Percentiles rank a stretch among this genome's conserved stretches.
These are phyloP conservation scores for Chytriomyces hyalinus DNA, from an alignment of 192 early-diverging fungal genomes.

Conservation along the genomic window DNA sequence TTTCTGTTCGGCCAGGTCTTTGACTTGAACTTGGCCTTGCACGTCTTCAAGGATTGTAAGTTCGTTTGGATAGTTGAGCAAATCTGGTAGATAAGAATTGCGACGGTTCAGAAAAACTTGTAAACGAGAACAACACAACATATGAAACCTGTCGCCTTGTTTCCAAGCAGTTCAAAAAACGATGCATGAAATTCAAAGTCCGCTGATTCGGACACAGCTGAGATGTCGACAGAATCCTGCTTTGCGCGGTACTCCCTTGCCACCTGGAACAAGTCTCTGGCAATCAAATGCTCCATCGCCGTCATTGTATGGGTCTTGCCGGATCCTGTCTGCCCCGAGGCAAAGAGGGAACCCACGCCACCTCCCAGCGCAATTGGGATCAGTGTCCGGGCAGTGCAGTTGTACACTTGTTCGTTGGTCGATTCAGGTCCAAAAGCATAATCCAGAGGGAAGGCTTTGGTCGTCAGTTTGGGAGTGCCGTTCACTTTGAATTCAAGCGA, in stretches of 20 bases:
- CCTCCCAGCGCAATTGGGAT: conserved; percentile 45
- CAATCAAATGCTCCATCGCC: conserved; percentile 48
- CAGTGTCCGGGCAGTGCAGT: conserved; percentile 24
- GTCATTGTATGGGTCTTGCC: conserved; percentile 63
- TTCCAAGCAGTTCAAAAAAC: conserved; percentile 57
- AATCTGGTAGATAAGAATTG: conserved; percentile 28
- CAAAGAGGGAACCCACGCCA: conserved; percentile 48
- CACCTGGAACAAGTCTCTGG: conserved; percentile 43
- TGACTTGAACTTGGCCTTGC: conserved; percentile 44
- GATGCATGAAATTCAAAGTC: conserved; percentile 44
- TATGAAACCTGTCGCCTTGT: conserved; percentile 25
- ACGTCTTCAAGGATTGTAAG: conserved; percentile 53
- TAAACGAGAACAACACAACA: not conserved
- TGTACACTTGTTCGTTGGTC: conserved; percentile 43
- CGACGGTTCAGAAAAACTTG: not conserved
- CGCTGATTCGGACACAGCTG: conserved; percentile 15
- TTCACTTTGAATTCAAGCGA: conserved; percentile 25
- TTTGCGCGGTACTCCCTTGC: conserved; percentile 36
- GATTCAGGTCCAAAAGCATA: conserved; percentile 34
- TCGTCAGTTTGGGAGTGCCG: conserved; percentile 15
- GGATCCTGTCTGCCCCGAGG: conserved; percentile 61
- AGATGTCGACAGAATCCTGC: not conserved
- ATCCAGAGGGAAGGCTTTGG: conserved; percentile 33
- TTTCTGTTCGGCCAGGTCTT: conserved; percentile 25
- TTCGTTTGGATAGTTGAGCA: conserved; percentile 37